Percentiles rank a stretch among this genome's conserved stretches.
These are phyloP conservation scores for Ormosia semicastrata DNA, from an alignment of 306 rosid genomes.

Conservation along the genomic window DNA sequence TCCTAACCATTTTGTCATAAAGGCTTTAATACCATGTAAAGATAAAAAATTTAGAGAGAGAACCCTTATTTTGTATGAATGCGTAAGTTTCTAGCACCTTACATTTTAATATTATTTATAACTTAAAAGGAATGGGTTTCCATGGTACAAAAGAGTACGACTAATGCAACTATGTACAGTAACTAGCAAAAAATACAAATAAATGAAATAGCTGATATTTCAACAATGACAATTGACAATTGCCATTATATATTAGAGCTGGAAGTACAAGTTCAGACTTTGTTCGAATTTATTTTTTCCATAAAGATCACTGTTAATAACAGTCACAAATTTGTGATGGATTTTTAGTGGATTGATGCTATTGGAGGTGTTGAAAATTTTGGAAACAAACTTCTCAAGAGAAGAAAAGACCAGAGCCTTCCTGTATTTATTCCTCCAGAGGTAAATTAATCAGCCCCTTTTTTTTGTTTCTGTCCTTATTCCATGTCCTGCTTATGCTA, in stretches of 20 bases:
- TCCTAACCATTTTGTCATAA: background rate
- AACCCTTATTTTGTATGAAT: background rate
- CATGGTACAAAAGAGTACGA: background rate
- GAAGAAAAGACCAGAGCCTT: constrained; percentile 63
- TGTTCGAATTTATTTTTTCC: background rate
- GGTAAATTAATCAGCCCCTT: constrained; percentile 43
- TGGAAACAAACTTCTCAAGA: constrained; percentile 62
- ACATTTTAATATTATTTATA: constrained; percentile 6
- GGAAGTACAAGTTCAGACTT: constrained; percentile 10
- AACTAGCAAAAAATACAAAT: constrained; percentile 6
- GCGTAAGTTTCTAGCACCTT: background rate
- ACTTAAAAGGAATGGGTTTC: background rate
- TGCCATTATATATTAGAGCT: constrained; percentile 1
- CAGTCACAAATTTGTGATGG: constrained; percentile 16
- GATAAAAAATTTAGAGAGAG: background rate
- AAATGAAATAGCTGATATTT: background rate
- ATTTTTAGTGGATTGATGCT: constrained; percentile 80
- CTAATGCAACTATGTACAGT: background rate
- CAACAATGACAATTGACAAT: constrained; percentile 9
- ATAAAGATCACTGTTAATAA: constrained; percentile 9
- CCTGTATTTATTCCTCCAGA: constrained; percentile 85
- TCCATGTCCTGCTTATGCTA: constrained; percentile 7
- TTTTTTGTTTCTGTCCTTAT: constrained; percentile 2
- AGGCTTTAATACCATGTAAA: background rate
- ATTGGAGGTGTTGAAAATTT: constrained; percentile 84